Percentiles rank a stretch among this genome's conserved stretches.
Conservation (phyloP, 108 stramenopile species). For the Aurantiochytrium sp. region DNA sequence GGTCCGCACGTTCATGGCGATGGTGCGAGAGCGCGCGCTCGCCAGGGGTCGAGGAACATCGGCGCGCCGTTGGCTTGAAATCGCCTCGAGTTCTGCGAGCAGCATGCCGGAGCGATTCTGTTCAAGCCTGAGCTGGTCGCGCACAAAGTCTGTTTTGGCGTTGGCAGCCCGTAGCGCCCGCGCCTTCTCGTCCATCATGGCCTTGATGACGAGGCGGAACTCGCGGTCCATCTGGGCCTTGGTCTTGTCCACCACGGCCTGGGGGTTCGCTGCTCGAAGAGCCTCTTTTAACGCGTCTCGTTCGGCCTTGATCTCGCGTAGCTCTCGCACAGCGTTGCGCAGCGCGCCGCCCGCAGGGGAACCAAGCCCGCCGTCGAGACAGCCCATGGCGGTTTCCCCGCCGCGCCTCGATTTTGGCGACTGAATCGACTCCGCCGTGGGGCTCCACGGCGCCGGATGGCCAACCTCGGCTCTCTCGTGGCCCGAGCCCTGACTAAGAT, state of each 20-base stretch:
- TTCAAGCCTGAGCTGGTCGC: neutral
- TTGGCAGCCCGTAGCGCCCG: neutral
- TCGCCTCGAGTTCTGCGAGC: neutral
- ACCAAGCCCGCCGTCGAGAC: neutral
- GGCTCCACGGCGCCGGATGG: neutral
- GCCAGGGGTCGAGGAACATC: neutral
- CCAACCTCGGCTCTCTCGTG: too few species aligned
- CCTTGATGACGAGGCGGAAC: neutral
- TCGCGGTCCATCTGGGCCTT: neutral
- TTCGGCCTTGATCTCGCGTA: neutral
- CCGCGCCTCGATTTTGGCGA: neutral
- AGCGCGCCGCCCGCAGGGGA: neutral
- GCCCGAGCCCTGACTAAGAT: too few species aligned
- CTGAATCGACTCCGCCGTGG: neutral
- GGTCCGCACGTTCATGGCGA: neutral
- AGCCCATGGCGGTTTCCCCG: too few species aligned
- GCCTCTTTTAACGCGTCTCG: neutral
- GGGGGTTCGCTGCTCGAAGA: neutral
- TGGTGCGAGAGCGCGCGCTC: neutral
- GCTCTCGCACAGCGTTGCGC: neutral
- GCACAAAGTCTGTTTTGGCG: neutral
- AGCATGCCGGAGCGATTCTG: neutral
- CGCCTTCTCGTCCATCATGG: slow-evolving; percentile 17
- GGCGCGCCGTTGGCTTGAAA: neutral
- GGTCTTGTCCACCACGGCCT: neutral